A percentile compares a stretch with the other conserved stretches of the same genome.
Evolutionary conservation across 2,329 filamentous ascomycete genomes (phyloP).

Genomic region (Thielaviopsis populi): DNA sequence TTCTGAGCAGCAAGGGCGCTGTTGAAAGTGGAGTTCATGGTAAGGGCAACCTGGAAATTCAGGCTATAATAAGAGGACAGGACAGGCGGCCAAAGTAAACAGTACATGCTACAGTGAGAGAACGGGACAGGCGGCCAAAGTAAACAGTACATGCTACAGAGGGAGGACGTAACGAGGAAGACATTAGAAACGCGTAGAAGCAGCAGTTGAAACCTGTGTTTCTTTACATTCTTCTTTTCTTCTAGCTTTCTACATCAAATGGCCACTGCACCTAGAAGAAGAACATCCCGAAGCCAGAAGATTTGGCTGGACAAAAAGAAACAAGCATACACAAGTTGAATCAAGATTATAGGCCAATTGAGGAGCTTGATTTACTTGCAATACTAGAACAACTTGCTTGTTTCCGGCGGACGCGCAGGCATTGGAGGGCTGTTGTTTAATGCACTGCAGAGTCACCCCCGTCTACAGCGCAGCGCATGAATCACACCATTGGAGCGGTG

Average conservation of each 20-base stretch:
- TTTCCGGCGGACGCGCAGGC: not conserved
- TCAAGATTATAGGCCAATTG: not conserved
- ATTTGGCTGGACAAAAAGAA: too few relatives aligned
- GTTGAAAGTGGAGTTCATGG: not conserved
- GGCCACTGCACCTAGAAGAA: not conserved
- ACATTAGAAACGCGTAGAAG: not conserved
- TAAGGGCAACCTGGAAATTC: not conserved
- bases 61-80: not conserved
- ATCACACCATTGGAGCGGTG: not conserved
- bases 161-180: not conserved
- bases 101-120: not conserved
- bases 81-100: not conserved
- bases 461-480: not conserved
- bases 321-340: too few relatives aligned
- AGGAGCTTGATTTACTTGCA: not conserved
- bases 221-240: not conserved
- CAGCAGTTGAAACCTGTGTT: not conserved
- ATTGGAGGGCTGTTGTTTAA: not conserved
- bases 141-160: not conserved
- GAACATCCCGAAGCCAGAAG: too few relatives aligned
- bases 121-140: not conserved
- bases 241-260: not conserved
- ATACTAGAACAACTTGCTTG: too few relatives aligned
- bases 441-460: not conserved
- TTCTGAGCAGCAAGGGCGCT: not conserved